These are phyloP conservation scores for Diaporthe destruens DNA, from an alignment of 2,329 filamentous ascomycete species.

Conservation along the genomic window DNA sequence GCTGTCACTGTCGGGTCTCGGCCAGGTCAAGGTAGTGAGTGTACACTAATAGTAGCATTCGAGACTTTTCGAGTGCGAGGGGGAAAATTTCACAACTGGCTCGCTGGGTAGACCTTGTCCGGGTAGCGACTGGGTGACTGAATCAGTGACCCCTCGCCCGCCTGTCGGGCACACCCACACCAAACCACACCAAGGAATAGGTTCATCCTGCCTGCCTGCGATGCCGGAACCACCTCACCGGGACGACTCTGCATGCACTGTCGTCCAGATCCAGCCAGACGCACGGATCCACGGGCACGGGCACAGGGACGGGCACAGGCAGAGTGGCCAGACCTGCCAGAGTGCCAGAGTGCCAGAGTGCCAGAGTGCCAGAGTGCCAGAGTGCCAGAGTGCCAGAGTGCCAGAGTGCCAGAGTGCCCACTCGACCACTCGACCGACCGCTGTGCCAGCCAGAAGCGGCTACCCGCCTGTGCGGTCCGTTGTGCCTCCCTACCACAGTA, in stretches of 20 bases:
- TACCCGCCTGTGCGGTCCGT: constrained; percentile 21
- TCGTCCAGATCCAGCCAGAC: background rate
- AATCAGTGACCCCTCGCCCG: constrained; percentile 17
- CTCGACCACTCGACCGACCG: too few species aligned
- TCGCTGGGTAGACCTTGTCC: constrained; percentile 29
- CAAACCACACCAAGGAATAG: constrained; percentile 25
- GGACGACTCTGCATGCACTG: constrained; percentile 7
- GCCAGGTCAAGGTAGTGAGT: background rate
- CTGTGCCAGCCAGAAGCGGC: background rate
- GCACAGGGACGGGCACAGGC: background rate
- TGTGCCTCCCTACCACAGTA: background rate
- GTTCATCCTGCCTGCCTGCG: constrained; percentile 27
- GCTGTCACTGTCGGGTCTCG: background rate
- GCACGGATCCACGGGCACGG: constrained; percentile 6
- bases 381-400: too few species aligned
- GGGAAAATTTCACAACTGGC: constrained; percentile 11
- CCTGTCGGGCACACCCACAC: constrained; percentile 18
- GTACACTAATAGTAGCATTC: background rate
- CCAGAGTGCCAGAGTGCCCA: too few species aligned
- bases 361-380: too few species aligned
- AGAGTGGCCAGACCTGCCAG: background rate
- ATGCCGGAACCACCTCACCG: constrained; percentile 27
- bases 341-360: too few species aligned
- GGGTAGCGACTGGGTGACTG: constrained; percentile 15
- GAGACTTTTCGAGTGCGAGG: constrained; percentile 6